Conservation (phyloP, 139 green algal genomes). For the Volvox reticuliferus region DNA sequence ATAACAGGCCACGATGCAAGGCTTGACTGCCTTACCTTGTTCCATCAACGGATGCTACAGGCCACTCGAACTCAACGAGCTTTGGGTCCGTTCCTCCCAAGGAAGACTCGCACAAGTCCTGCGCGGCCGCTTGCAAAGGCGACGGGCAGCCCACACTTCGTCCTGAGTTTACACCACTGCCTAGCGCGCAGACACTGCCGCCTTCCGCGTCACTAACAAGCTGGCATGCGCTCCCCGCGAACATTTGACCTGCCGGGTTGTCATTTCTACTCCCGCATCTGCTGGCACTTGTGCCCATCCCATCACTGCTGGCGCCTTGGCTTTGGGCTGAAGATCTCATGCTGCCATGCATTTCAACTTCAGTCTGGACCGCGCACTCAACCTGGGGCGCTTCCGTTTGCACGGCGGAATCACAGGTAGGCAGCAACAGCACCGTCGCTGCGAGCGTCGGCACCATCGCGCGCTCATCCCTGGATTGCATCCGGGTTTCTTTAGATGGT, state of each 20-base stretch:
- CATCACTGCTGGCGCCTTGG: too few relatives aligned
- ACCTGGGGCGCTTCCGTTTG: conserved; percentile 4
- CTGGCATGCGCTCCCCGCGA: too few relatives aligned
- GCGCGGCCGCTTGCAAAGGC: background rate
- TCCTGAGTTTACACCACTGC: too few relatives aligned
- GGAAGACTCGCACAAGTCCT: conserved; percentile 13
- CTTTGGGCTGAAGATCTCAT: too few relatives aligned
- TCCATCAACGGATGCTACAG: background rate
- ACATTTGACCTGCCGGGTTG: too few relatives aligned
- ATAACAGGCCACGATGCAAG: too few relatives aligned
- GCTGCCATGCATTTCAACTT: background rate
- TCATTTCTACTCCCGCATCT: too few relatives aligned
- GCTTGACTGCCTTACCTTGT: background rate
- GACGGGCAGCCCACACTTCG: background rate
- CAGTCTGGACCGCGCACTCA: conserved; percentile 4
- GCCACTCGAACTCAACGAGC: background rate
- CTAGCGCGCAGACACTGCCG: too few relatives aligned
- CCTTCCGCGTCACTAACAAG: too few relatives aligned
- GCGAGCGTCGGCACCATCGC: background rate
- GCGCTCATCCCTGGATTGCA: background rate
- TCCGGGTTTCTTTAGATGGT: background rate
- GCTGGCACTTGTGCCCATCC: too few relatives aligned
- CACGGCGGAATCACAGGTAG: conserved; percentile 3
- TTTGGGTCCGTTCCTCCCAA: background rate
- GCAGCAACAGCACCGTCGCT: background rate